These are phyloP conservation scores for Dictyostelium capitatum DNA, from an alignment of 78 protist genomes.

Conservation along the genomic window DNA sequence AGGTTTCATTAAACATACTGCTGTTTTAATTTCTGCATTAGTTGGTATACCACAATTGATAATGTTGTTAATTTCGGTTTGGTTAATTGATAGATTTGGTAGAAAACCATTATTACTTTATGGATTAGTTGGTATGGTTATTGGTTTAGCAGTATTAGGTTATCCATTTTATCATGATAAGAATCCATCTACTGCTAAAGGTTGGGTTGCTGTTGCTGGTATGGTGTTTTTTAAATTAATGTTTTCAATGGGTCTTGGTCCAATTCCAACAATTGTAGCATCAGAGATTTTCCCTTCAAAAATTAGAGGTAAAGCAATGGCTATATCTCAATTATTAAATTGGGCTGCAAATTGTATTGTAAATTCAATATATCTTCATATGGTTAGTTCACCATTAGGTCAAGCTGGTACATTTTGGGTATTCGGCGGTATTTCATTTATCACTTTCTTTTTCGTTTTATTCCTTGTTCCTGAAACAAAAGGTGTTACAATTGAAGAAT, in stretches of 20 bases:
- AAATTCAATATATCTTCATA: conserved; percentile 34
- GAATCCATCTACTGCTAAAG: neutral
- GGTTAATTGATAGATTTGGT: conserved; percentile 74
- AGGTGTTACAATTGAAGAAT: conserved; percentile 58
- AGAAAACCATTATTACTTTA: conserved; percentile 33
- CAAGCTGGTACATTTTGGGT: conserved; percentile 45
- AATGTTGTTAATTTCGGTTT: conserved; percentile 38
- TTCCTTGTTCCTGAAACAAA: conserved; percentile 66
- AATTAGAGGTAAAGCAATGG: conserved; percentile 65
- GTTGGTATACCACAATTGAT: conserved; percentile 77
- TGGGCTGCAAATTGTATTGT: conserved; percentile 70
- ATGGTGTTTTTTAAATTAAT: conserved; percentile 55
- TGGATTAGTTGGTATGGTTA: conserved; percentile 38
- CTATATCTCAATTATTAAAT: conserved; percentile 33
- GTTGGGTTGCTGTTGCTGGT: conserved; percentile 62
- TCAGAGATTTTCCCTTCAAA: conserved; percentile 69
- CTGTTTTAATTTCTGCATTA: conserved; percentile 50
- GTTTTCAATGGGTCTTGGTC: conserved; percentile 67
- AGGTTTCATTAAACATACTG: conserved; percentile 40
- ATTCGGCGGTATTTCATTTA: conserved; percentile 44
- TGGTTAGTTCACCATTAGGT: conserved; percentile 19
- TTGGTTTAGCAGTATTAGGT: conserved; percentile 50
- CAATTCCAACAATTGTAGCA: conserved; percentile 42
- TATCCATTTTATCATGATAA: conserved; percentile 24
- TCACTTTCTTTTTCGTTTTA: conserved; percentile 17